Conservation (phyloP, 2,329 filamentous ascomycete species). For the Passalora sequoiae region DNA sequence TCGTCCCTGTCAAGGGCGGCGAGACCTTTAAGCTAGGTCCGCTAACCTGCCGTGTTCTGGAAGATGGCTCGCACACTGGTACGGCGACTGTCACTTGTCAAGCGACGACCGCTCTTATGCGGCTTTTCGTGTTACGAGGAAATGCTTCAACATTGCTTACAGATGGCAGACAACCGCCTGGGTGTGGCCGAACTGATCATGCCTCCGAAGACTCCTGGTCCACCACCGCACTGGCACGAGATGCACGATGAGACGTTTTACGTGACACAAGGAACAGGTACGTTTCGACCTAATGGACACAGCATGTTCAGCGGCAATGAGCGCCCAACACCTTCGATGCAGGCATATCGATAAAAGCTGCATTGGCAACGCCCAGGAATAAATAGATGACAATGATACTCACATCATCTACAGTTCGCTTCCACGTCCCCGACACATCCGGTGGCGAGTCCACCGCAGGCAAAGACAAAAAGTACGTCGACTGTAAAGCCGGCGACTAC, state of each 20-base stretch:
- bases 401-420: too few relatives aligned
- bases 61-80: conserved; percentile 50
- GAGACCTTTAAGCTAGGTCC: conserved; percentile 49
- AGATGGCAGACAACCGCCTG: conserved; percentile 43
- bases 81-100: conserved; percentile 12
- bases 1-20: conserved; percentile 45
- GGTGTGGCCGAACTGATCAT: conserved; percentile 47
- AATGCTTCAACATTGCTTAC: background rate
- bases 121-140: background rate
- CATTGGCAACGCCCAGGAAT: too few relatives aligned
- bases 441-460: conserved; percentile 19
- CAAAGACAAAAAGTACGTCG: conserved; percentile 38
- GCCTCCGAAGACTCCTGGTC: conserved; percentile 44
- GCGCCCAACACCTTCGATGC: too few relatives aligned
- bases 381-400: too few relatives aligned
- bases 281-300: too few relatives aligned
- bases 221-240: conserved; percentile 51
- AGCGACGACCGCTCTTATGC: background rate
- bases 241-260: conserved; percentile 58
- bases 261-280: conserved; percentile 49
- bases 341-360: too few relatives aligned
- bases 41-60: conserved; percentile 48
- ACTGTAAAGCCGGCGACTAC: conserved; percentile 51
- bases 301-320: too few relatives aligned
- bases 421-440: conserved; percentile 41